Conservation (phyloP, 352 stramenopile species). For the Phytopythium kandeliae region DNA sequence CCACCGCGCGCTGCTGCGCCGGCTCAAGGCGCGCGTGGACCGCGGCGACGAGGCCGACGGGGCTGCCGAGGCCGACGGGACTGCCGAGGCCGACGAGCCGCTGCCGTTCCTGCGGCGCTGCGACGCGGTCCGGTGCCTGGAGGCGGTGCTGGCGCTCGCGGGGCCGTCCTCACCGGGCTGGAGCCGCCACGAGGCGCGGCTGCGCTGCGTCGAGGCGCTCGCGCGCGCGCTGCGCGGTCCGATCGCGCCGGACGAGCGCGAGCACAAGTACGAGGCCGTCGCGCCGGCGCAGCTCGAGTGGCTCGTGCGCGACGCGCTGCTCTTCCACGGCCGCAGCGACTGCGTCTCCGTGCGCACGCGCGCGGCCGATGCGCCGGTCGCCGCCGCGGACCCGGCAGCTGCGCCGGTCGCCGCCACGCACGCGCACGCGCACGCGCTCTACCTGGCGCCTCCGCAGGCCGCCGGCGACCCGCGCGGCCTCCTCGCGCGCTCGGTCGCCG, state of each 20-base stretch:
- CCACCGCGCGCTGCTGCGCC: too few species aligned
- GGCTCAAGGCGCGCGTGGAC: too few species aligned
- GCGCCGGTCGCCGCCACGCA: neutral
- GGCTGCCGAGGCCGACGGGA: neutral
- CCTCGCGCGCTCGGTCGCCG: too few species aligned
- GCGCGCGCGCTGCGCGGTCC: conserved; percentile 37
- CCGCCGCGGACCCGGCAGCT: neutral
- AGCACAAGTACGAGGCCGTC: conserved; percentile 48
- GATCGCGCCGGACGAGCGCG: conserved; percentile 24
- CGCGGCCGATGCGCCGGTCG: neutral
- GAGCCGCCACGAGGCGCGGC: conserved; percentile 26
- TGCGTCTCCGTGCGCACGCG: conserved; percentile 20
- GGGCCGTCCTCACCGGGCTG: neutral
- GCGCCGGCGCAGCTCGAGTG: conserved; percentile 25
- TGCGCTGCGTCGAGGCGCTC: conserved; percentile 40
- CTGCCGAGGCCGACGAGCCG: neutral
- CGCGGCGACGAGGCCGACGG: neutral
- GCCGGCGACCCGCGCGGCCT: neutral
- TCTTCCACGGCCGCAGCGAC: conserved; percentile 14
- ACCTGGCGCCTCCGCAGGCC: neutral
- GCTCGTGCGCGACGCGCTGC: conserved; percentile 35
- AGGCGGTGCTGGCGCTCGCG: neutral
- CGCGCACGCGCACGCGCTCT: conserved; percentile 3
- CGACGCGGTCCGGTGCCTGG: neutral
- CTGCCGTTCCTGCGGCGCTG: neutral